Evolutionary conservation across 306 rosid genomes (phyloP), one percentile per base, ranked within the genome.

Genomic region (Lathyrus sativus): DNA sequence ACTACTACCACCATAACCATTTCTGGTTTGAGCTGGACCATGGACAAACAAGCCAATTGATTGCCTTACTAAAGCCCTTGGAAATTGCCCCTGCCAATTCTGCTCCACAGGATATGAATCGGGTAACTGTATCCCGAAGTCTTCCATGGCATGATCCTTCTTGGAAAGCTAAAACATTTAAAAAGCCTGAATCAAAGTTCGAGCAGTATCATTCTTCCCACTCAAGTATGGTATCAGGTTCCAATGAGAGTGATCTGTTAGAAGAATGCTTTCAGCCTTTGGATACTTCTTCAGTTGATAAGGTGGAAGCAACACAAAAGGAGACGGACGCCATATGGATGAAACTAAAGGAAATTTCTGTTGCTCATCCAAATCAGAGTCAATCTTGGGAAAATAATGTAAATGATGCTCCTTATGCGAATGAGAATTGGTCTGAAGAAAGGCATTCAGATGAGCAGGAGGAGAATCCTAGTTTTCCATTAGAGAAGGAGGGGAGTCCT

Each of bases 21-120:
- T 93, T 93, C 78, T 88, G 97, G 92, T 93, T 93, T 80, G 99
- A 90, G 69, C 86, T 93, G 6, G 99, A 93, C 80, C 89, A 85
- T 26, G 84, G 48, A 45, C 99, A 93, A 73, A 37, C 95, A 71
- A 78, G 37, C 49, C 80, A 58, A 71, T 73, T 93, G 67, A 79
- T 78, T 39, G 74, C 79, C 13, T 56, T 85, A 26, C 43, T 93
- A 33, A 54, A 80, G 15, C 74, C 99, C 66, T 62, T 74, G 12
- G 71, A 81, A 26, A 72, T 85, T 38, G 42, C 80, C 51, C 82
- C 84, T 0, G 57, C 80, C 68, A 56, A 45, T 18, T 24, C 44
- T 76, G 82, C 46, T 6, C 78, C 75, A 1, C 78, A 3, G 39
- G 71, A 35, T 69, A 65, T 72, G 17, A 81, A 76, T 65, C 62